Conservation (phyloP, 176 grass and related monocot genomes). For the Carex myosuroides region DNA sequence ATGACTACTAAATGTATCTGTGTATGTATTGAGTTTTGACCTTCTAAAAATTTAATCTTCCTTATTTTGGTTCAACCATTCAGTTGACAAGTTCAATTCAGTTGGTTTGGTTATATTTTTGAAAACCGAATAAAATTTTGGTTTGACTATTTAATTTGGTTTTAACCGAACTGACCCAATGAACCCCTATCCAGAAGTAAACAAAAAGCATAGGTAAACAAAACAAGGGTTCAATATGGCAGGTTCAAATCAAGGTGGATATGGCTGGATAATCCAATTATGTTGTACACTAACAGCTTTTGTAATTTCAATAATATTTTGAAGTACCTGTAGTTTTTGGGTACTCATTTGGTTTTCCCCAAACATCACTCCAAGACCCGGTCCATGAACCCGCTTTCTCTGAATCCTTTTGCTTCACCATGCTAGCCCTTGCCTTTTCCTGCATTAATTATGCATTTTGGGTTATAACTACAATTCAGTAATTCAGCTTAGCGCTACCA, state of each 20-base stretch:
- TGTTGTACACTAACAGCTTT: neutral
- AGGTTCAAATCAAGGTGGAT: neutral
- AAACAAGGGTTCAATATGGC: neutral
- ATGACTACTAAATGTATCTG: too few species aligned
- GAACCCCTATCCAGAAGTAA: neutral
- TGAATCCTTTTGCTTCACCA: conserved; percentile 59
- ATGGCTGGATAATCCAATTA: neutral
- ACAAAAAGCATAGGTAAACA: neutral
- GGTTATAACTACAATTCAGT: neutral
- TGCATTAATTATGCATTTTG: conserved; percentile 23
- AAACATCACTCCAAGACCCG: conserved; percentile 63
- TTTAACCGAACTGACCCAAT: too few species aligned
- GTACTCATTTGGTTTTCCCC: conserved; percentile 40
- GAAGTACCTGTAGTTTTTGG: neutral
- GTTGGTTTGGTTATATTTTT: too few species aligned
- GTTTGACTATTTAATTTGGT: too few species aligned
- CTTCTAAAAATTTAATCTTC: too few species aligned
- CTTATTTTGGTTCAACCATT: too few species aligned
- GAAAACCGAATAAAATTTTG: too few species aligned
- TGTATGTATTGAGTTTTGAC: too few species aligned
- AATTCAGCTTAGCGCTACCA: neutral
- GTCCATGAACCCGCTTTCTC: conserved; percentile 31
- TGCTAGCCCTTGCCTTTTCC: conserved; percentile 53
- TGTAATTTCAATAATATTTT: neutral
- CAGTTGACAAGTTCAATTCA: too few species aligned